A percentile compares a stretch with the other conserved stretches of the same genome.
Evolutionary conservation across 768 basidiomycete genomes (phyloP).

Genomic region (Cystobasidium onofrii): DNA sequence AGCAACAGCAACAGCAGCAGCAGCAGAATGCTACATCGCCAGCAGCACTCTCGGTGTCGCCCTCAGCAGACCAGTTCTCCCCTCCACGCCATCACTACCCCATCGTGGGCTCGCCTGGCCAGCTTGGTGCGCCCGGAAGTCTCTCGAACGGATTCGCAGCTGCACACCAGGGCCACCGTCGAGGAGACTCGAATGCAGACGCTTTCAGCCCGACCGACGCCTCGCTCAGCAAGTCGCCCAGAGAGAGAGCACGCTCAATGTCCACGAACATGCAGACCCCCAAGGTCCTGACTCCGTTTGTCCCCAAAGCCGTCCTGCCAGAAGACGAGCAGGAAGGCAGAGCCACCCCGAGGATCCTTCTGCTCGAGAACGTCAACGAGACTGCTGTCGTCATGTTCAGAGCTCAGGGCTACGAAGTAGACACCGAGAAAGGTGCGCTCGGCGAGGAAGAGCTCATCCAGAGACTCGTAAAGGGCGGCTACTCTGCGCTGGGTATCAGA

Average conservation of each 20-base stretch:
- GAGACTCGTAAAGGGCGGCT: conserved; percentile 59
- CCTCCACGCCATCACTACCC: conserved; percentile 28
- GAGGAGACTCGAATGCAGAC: background rate
- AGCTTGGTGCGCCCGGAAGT: background rate
- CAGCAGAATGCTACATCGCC: background rate
- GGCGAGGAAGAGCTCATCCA: conserved; percentile 87
- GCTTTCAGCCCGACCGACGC: background rate
- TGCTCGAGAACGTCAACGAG: conserved; percentile 70
- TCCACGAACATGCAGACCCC: conserved; percentile 22
- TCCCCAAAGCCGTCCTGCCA: background rate
- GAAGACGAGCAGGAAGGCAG: conserved; percentile 46
- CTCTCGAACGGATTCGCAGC: conserved; percentile 1
- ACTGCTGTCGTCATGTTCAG: conserved; percentile 67
- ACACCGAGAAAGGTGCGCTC: conserved; percentile 62
- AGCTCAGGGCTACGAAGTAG: conserved; percentile 79
- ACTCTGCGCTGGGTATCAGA: conserved; percentile 92
- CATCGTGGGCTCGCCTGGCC: background rate
- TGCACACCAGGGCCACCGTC: background rate
- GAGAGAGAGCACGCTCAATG: conserved; percentile 27
- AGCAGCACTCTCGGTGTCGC: background rate
- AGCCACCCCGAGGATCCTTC: conserved; percentile 66
- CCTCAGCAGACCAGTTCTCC: conserved; percentile 14
- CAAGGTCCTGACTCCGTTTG: conserved; percentile 58
- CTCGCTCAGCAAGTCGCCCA: background rate
- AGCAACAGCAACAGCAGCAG: conserved; percentile 6